A percentile compares a stretch with the other conserved stretches of the same genome.
These are phyloP conservation scores for Suaeda aralocaspica DNA, from an alignment of 148 eudicot species.

Conservation along the genomic window DNA sequence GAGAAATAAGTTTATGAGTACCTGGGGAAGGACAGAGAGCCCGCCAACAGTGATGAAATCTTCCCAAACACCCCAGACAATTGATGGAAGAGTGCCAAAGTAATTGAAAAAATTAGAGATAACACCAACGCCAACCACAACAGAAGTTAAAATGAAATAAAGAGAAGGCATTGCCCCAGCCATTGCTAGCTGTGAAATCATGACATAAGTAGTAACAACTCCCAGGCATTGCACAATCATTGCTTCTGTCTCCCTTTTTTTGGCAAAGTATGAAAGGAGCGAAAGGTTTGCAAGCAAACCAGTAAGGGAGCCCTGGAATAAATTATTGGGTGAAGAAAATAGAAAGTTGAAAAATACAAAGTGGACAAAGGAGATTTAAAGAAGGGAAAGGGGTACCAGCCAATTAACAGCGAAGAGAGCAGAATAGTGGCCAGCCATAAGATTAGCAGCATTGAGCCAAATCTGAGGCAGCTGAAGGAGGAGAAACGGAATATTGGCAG, in stretches of 20 bases:
- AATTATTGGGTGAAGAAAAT: not conserved
- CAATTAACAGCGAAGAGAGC: slow-evolving; percentile 86
- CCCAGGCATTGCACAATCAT: slow-evolving; percentile 81
- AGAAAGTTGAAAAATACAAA: not conserved
- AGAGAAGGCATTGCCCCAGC: slow-evolving; percentile 87
- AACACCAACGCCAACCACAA: slow-evolving; percentile 63
- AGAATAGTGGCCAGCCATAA: slow-evolving; percentile 62
- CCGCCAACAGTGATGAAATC: slow-evolving; percentile 92
- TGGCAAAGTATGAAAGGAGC: slow-evolving; percentile 77
- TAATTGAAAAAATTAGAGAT: slow-evolving; percentile 71
- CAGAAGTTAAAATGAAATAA: slow-evolving; percentile 51
- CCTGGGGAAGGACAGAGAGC: slow-evolving; percentile 89
- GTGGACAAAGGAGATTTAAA: too few relatives aligned
- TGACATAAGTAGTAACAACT: slow-evolving; percentile 66
- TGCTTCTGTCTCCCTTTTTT: slow-evolving; percentile 88
- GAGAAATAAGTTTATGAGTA: slow-evolving; percentile 24
- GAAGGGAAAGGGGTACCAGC: slow-evolving; percentile 54
- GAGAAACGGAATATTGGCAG: slow-evolving; percentile 85
- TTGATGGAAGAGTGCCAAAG: slow-evolving; percentile 52
- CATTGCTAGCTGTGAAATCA: slow-evolving; percentile 77
- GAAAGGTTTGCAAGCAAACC: slow-evolving; percentile 89
- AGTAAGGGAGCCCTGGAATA: slow-evolving; percentile 77
- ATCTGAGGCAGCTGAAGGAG: slow-evolving; percentile 91
- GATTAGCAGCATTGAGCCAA: slow-evolving; percentile 80
- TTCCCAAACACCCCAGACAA: slow-evolving; percentile 80